phyloP scores from a whole-genome alignment of 2,329 filamentous ascomycete genomes.

The Penicillium sp. region DNA sequence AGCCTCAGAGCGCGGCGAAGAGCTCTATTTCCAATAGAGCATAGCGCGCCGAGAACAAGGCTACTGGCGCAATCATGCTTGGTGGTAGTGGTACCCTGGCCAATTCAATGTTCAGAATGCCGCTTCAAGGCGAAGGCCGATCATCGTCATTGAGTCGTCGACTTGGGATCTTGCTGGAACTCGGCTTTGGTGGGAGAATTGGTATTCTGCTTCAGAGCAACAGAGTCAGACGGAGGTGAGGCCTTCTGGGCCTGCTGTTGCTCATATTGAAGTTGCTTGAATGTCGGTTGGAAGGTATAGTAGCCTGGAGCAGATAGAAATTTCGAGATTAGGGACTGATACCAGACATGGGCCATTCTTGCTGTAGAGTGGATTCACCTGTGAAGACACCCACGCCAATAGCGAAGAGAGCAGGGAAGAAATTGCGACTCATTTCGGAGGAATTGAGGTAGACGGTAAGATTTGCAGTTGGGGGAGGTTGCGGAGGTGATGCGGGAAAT shows the following conservation, averaged over 20 bases:
- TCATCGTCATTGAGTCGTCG: background rate
- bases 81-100: background rate
- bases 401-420: conserved; percentile 37
- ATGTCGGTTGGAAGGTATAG: conserved; percentile 44
- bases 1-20: background rate
- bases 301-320: conserved; percentile 33
- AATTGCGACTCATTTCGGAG: conserved; percentile 36
- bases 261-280: conserved; percentile 36
- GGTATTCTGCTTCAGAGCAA: conserved; percentile 1
- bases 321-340: conserved; percentile 12
- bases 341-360: background rate
- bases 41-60: background rate
- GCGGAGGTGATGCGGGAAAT: conserved; percentile 17
- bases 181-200: background rate
- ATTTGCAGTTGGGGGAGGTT: conserved; percentile 8
- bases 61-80: background rate
- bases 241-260: conserved; percentile 20
- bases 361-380: conserved; percentile 24
- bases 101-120: background rate
- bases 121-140: background rate
- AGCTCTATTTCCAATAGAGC: background rate
- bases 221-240: background rate
- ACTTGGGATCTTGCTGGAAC: background rate
- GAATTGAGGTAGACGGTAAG: background rate
- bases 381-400: conserved; percentile 42